Base-by-base conservation (phyloP, 345 rosid species). In the Acer yangbiense region DNA sequence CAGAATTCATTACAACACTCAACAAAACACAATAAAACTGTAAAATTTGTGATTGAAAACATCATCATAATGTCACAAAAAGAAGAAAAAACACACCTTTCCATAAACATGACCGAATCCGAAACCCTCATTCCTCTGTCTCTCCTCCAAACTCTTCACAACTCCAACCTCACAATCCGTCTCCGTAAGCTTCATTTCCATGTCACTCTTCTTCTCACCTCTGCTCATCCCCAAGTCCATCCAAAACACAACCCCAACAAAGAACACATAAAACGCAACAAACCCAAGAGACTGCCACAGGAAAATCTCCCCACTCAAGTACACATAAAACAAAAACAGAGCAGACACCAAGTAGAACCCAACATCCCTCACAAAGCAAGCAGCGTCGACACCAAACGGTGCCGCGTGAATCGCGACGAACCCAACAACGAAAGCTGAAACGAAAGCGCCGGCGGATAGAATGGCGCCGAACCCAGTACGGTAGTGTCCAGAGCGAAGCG, bases 391-490 rank as follows among this genome's bases (percentile, higher is more conserved):
- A 7, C 80, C 77, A 82, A 93, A 95, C 18, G 99, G 98, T 7
- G 97, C 96, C 0, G 99, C 97, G 61, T 92, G 83, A 32, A 95
- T 92, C 7, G 99, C 98, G 0, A 95, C 99, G 50, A 95, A 92
- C 0, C 98, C 99, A n/a, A 95, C 99, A 0, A 95, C 98, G 39
- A 95, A 87, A 0, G 97, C 97, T 0, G 98, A 93, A 0, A 95
- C 99, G 78, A 93, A 95, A 1, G 98, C 85, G 1, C 99, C 99
- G 0, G 98, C 99, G 0, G 99, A 95, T 35, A 93, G 78, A 35
- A 95, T 95, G 0, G 99, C 99, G 12, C 97, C 96, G 71, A 95
- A 93, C 44, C 99, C 98, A 46, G 97, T 95, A 18, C 97, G 81
- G 75, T 89, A 93, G 57, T 95, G 94, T 14, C 98, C 99, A 6